phyloP scores from a whole-genome alignment of 441 rosid species.

The Adansonia grandidieri region DNA sequence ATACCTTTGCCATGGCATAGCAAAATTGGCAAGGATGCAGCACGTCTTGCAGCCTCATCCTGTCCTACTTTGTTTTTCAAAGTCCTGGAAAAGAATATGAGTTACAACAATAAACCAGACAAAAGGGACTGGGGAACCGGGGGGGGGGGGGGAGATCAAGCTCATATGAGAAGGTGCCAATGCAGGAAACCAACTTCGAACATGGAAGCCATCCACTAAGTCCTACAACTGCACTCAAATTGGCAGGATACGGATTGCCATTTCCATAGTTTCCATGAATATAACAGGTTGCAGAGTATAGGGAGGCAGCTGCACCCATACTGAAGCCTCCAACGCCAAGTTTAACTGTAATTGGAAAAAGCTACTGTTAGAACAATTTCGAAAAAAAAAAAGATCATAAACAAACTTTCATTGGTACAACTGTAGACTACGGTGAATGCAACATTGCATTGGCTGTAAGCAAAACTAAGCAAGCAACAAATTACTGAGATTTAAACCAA shows the following conservation, averaged over 20 bases:
- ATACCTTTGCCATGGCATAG: slow-evolving; percentile 90
- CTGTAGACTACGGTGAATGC: neutral
- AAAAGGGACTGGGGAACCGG: neutral
- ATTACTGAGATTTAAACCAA: neutral
- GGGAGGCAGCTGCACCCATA: slow-evolving; percentile 93
- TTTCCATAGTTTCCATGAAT: slow-evolving; percentile 67
- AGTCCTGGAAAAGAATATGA: slow-evolving; percentile 49
- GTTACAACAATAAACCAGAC: slow-evolving; percentile 5
- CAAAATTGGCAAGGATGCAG: slow-evolving; percentile 76
- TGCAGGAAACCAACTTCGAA: slow-evolving; percentile 62
- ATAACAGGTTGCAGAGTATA: slow-evolving; percentile 83
- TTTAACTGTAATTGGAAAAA: slow-evolving; percentile 58
- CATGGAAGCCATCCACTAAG: slow-evolving; percentile 99
- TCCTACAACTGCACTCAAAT: slow-evolving; percentile 74
- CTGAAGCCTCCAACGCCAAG: slow-evolving; percentile 98
- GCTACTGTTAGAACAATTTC: neutral
- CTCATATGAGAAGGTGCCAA: slow-evolving; percentile 20
- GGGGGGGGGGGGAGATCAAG: neutral
- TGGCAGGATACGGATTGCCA: slow-evolving; percentile 71
- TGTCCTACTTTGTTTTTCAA: slow-evolving; percentile 58
- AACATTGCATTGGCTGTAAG: neutral
- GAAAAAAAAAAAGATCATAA: neutral
- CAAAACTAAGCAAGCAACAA: neutral
- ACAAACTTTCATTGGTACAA: neutral
- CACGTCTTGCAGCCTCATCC: slow-evolving; percentile 61